A percentile compares a stretch with the other conserved stretches of the same genome.
Conservation (phyloP, 768 basidiomycete genomes). For the Trametes villosa region DNA sequence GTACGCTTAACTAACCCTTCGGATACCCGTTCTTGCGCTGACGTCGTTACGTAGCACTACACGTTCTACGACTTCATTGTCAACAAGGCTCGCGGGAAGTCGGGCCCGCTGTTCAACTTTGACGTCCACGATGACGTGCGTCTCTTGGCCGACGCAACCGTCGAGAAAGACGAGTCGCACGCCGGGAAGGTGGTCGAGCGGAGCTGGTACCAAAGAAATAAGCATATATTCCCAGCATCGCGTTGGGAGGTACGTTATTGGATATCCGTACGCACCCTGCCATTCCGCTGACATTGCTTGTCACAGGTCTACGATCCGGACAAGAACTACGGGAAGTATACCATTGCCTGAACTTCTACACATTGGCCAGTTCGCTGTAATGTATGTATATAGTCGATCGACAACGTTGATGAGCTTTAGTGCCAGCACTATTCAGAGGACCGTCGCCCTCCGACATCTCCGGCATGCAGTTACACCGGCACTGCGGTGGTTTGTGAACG, state of each 20-base stretch:
- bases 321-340: constrained; percentile 92
- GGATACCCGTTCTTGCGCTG: constrained; percentile 11
- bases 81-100: constrained; percentile 98
- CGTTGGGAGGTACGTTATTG: constrained; percentile 84
- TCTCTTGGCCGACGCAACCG: constrained; percentile 89
- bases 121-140: constrained; percentile 99
- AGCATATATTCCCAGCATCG: constrained; percentile 97
- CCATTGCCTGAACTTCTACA: constrained; percentile 51
- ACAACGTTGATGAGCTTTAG: too few species aligned
- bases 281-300: background rate
- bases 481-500: too few species aligned
- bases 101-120: constrained; percentile 96
- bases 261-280: background rate
- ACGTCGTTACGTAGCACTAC: constrained; percentile 69
- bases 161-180: constrained; percentile 98
- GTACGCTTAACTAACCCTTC: constrained; percentile 46
- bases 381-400: background rate
- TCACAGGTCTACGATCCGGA: constrained; percentile 88
- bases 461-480: too few species aligned
- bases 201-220: constrained; percentile 93
- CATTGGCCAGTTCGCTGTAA: background rate
- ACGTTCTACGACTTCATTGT: constrained; percentile 99
- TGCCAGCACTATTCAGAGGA: too few species aligned
- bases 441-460: too few species aligned
- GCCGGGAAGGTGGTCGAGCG: constrained; percentile 98